Percentiles rank a stretch among this genome's conserved stretches.
Conservation (phyloP, 75 land plant genomes). For the Cryptomeria japonica region DNA sequence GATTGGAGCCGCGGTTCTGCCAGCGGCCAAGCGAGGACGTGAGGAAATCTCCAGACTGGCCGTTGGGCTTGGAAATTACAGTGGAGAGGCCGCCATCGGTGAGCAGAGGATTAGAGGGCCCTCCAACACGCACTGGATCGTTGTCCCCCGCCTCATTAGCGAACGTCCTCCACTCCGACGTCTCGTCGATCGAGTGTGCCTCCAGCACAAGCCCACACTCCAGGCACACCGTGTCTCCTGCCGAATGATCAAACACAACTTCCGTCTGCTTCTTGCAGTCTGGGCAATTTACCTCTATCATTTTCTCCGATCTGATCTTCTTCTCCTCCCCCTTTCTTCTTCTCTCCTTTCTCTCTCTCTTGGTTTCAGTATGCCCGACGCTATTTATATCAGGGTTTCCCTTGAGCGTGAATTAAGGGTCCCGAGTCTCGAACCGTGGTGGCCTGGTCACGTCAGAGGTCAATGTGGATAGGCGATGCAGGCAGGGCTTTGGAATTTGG, state of each 20-base stretch:
- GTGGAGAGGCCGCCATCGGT: conserved; percentile 53
- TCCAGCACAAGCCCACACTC: conserved; percentile 95
- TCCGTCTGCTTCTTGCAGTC: conserved; percentile 84
- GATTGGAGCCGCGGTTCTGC: conserved; percentile 45
- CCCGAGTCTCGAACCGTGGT: neutral
- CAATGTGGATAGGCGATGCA: neutral
- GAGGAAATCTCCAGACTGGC: conserved; percentile 36
- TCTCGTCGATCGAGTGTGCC: conserved; percentile 91
- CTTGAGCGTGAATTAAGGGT: neutral
- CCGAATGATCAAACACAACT: conserved; percentile 90
- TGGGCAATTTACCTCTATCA: conserved; percentile 69
- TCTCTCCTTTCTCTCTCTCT: neutral
- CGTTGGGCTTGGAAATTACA: conserved; percentile 38
- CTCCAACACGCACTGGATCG: conserved; percentile 48
- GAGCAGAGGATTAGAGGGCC: conserved; percentile 48
- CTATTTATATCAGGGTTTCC: neutral
- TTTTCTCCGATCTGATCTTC: conserved; percentile 9
- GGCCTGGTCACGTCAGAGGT: neutral
- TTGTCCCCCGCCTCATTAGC: conserved; percentile 32
- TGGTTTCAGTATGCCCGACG: neutral
- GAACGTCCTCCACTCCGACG: conserved; percentile 88
- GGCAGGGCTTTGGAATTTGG: neutral
- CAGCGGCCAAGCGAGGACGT: conserved; percentile 31
- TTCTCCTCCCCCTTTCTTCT: no score
- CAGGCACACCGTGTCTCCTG: conserved; percentile 88